Conservation (phyloP, 2,329 filamentous ascomycete species). For the Aspergillaceae sp. region DNA sequence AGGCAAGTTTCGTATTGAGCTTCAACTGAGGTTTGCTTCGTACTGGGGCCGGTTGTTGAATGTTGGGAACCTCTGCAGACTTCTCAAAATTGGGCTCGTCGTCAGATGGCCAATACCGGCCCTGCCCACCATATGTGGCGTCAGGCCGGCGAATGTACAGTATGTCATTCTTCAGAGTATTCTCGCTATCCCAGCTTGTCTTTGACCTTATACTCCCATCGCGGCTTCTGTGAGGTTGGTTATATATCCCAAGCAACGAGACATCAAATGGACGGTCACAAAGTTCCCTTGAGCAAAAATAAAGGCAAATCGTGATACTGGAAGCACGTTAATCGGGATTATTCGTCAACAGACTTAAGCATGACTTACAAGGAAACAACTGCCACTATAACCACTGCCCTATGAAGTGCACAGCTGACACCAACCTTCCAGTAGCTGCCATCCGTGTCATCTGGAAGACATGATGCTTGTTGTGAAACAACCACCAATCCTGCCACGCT, state of each 20-base stretch:
- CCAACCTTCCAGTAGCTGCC: conserved; percentile 28
- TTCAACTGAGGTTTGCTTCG: conserved; percentile 22
- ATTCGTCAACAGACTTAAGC: not conserved
- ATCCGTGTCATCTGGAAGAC: conserved; percentile 19
- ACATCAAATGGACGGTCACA: conserved; percentile 31
- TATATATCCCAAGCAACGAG: conserved; percentile 29
- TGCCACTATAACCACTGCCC: conserved; percentile 24
- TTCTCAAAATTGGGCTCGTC: conserved; percentile 15
- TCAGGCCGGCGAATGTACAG: conserved; percentile 28
- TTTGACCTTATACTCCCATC: conserved; percentile 25
- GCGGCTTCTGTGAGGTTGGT: conserved; percentile 11
- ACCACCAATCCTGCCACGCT: conserved; percentile 30
- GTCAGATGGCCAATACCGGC: conserved; percentile 14
- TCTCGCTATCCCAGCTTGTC: conserved; percentile 29
- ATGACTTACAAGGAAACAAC: conserved; percentile 28
- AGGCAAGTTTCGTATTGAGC: conserved; percentile 21
- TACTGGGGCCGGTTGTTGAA: conserved; percentile 24
- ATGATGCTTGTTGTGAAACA: conserved; percentile 27
- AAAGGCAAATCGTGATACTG: conserved; percentile 27
- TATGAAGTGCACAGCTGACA: conserved; percentile 29
- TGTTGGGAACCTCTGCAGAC: conserved; percentile 19
- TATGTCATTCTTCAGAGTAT: conserved; percentile 29
- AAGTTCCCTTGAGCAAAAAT: conserved; percentile 31
- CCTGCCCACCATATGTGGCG: conserved; percentile 18
- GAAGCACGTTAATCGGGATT: not conserved